Evolutionary conservation across 176 grass and related monocot species (phyloP).

Genomic region (Calamus simplicifolius): DNA sequence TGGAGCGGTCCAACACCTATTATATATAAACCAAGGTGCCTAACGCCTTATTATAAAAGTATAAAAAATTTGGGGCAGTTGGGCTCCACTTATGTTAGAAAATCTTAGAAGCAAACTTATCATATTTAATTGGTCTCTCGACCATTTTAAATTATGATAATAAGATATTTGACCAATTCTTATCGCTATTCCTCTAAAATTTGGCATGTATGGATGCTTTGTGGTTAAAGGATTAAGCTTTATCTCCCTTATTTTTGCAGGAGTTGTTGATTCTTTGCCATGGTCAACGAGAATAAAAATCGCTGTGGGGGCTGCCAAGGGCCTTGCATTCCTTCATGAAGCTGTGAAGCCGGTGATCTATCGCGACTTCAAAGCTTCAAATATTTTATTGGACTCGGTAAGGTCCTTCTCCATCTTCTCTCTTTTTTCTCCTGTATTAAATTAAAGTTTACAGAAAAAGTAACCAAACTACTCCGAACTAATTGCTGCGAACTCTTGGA

Average conservation of each 20-base stretch:
- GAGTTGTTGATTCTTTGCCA: constrained; percentile 33
- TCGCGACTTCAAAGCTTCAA: constrained; percentile 95
- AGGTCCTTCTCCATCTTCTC: background rate
- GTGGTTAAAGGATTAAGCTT: background rate
- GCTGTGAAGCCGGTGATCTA: constrained; percentile 76
- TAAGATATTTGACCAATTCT: background rate
- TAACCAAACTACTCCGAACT: background rate
- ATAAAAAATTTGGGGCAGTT: no score
- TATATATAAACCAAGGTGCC: no score
- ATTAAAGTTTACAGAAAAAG: constrained; percentile 7
- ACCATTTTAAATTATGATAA: no score
- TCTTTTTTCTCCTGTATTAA: background rate
- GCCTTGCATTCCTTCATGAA: constrained; percentile 81
- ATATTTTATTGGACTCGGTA: constrained; percentile 71
- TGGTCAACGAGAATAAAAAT: constrained; percentile 74
- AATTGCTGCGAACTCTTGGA: no score
- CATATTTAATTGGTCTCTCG: no score
- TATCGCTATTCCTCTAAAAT: background rate
- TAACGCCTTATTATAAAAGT: no score
- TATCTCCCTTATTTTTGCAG: constrained; percentile 15
- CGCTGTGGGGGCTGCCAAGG: constrained; percentile 66
- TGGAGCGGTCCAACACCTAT: no score
- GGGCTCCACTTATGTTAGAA: no score
- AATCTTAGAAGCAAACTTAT: no score
- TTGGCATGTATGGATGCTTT: background rate